Evolutionary conservation across 352 stramenopile genomes (phyloP).

Genomic region (Phytophthora sojae): DNA sequence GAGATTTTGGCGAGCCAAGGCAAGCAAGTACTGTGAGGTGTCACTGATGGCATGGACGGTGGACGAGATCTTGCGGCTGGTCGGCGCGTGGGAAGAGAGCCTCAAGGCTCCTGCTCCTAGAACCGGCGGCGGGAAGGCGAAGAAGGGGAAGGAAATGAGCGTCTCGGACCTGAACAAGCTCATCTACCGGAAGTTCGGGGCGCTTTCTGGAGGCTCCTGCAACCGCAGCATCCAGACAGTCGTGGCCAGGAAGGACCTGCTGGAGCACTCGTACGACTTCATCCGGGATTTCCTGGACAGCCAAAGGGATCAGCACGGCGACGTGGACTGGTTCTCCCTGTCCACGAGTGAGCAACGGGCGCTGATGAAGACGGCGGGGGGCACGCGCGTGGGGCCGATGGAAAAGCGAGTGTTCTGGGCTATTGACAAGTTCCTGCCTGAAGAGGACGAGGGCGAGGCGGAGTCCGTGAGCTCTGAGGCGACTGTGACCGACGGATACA

Average conservation of each 20-base stretch:
- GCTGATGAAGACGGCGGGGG: conserved; percentile 31
- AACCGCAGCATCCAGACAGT: not conserved
- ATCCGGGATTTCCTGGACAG: conserved; percentile 18
- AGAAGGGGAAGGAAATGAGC: conserved; percentile 2
- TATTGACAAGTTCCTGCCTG: conserved; percentile 11
- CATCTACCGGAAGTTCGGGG: conserved; percentile 20
- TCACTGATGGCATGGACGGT: conserved; percentile 4
- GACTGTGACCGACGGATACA: not conserved
- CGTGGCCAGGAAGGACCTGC: not conserved
- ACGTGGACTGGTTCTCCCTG: conserved; percentile 24
- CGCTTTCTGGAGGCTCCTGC: conserved; percentile 11
- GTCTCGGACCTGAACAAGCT: conserved; percentile 5
- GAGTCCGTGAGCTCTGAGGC: conserved; percentile 8
- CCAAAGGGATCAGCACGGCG: not conserved
- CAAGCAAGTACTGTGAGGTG: not conserved
- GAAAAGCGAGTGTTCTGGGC: conserved; percentile 17
- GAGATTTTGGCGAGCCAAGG: not conserved
- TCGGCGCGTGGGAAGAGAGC: conserved; percentile 21
- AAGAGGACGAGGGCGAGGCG: conserved; percentile 8
- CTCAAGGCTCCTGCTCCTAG: not conserved
- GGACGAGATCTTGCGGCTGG: conserved; percentile 25
- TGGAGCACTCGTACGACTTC: conserved; percentile 21
- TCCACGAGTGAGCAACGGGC: conserved; percentile 13
- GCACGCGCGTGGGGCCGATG: conserved; percentile 19
- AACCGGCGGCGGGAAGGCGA: not conserved